A percentile compares a stretch with the other conserved stretches of the same genome.
phyloP scores from a whole-genome alignment of 805 yeast genomes.

The Barnettozyma wickerhamii region DNA sequence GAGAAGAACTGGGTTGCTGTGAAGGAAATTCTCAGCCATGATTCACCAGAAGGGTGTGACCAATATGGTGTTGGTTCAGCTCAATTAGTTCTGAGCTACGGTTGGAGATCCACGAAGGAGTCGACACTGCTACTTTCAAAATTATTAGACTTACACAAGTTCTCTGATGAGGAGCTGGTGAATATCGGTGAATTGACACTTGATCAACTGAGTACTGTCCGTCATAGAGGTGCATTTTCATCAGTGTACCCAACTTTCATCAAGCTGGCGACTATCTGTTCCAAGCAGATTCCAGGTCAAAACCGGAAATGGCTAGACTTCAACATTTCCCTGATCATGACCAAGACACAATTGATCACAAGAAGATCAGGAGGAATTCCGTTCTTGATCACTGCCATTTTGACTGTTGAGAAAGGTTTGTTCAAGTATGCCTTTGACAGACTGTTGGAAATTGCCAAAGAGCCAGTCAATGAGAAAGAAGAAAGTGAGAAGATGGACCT shows the following conservation, averaged over 20 bases:
- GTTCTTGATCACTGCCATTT: slow-evolving; percentile 65
- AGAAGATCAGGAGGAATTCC: slow-evolving; percentile 95
- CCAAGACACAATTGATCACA: slow-evolving; percentile 66
- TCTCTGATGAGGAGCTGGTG: slow-evolving; percentile 22
- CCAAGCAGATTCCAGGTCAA: slow-evolving; percentile 29
- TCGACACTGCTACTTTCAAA: slow-evolving; percentile 51
- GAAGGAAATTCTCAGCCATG: slow-evolving; percentile 51
- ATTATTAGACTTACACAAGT: slow-evolving; percentile 31
- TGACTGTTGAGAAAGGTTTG: slow-evolving; percentile 41
- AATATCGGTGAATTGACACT: slow-evolving; percentile 51
- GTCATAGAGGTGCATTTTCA: slow-evolving; percentile 91
- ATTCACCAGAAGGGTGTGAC: slow-evolving; percentile 66
- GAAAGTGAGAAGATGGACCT: slow-evolving; percentile 59
- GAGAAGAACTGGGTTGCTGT: slow-evolving; percentile 31
- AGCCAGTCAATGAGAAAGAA: slow-evolving; percentile 41
- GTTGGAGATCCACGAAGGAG: slow-evolving; percentile 84
- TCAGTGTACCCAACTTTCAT: slow-evolving; percentile 81
- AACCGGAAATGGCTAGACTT: slow-evolving; percentile 57
- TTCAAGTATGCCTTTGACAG: slow-evolving; percentile 46
- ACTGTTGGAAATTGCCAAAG: slow-evolving; percentile 50
- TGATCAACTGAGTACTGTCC: slow-evolving; percentile 64
- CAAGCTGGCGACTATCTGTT: slow-evolving; percentile 58
- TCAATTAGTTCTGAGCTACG: slow-evolving; percentile 55
- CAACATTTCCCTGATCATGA: slow-evolving; percentile 49
- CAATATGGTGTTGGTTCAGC: slow-evolving; percentile 37